A percentile compares a stretch with the other conserved stretches of the same genome.
These are phyloP conservation scores for Geosmithia morbida DNA, from an alignment of 2,329 filamentous ascomycete genomes.

Conservation along the genomic window DNA sequence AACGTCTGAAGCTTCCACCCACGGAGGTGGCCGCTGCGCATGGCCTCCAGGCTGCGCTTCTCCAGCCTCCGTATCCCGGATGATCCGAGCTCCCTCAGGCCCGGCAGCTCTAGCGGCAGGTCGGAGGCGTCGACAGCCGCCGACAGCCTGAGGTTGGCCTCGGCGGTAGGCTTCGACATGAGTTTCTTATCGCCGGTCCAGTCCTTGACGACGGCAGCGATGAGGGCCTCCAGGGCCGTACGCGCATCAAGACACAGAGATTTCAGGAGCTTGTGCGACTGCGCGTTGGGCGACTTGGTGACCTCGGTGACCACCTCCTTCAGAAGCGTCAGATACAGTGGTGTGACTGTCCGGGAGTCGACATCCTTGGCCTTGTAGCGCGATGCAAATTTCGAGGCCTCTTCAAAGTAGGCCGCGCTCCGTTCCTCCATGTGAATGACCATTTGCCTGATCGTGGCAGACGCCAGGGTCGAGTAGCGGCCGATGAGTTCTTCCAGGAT, in stretches of 20 bases:
- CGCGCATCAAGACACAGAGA: constrained; percentile 11
- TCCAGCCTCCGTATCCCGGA: constrained; percentile 16
- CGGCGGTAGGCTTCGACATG: constrained; percentile 8
- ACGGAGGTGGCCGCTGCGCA: constrained; percentile 18
- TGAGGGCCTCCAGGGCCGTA: constrained; percentile 11
- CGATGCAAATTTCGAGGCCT: constrained; percentile 8
- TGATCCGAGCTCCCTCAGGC: constrained; percentile 11
- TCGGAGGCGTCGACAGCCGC: constrained; percentile 17
- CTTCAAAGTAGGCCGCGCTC: constrained; percentile 23
- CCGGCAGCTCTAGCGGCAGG: constrained; percentile 8
- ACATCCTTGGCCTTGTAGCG: constrained; percentile 1
- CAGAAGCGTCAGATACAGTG: constrained; percentile 19
- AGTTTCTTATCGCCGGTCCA: constrained; percentile 16
- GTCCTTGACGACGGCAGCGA: constrained; percentile 10
- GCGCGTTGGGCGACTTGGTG: constrained; percentile 11
- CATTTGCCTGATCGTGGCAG: constrained; percentile 25
- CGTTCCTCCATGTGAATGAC: constrained; percentile 25
- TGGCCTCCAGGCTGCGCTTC: constrained; percentile 16
- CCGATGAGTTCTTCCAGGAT: constrained; percentile 16
- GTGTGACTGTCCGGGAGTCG: constrained; percentile 12
- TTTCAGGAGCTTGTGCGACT: constrained; percentile 9
- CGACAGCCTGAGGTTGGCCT: constrained; percentile 13
- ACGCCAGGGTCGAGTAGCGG: constrained; percentile 16
- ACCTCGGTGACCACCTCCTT: constrained; percentile 16
- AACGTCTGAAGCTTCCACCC: constrained; percentile 33